Base-by-base conservation (phyloP, 768 basidiomycete species). In the Psilocybe tampanensis region DNA sequence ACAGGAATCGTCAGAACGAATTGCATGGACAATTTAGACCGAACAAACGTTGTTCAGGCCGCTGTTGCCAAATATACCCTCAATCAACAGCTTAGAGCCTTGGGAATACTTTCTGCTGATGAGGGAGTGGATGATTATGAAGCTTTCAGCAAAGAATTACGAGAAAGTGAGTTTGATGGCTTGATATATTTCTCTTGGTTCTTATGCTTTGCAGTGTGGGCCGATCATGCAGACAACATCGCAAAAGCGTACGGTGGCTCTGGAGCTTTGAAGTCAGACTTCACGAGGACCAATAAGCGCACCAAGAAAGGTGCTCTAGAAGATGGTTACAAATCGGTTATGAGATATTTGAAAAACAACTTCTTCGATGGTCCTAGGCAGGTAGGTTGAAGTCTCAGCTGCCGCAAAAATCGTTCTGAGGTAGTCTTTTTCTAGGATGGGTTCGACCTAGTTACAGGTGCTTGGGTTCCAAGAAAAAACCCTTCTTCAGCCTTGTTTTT, bases 1-100 rank as follows among this genome's bases (percentile, higher is more conserved):
- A 77, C 68, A 19, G 95, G 95, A 18, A 80, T 85, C 45, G 85
- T 97, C 42, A 84, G 97, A 44, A 95, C 95, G 8, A 99, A 98
- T 70, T 98, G 97, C 73, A 97, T 97, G 97, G 96, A 98, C 70
- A 90, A 88, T 65, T 77, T 98, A 56, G 97, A 99, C 68, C 85
- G 97, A 48, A 99, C 97, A 44, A 98, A 98, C 70, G 96, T 99
- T 42, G 90, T 94, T 4, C 97, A 99, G 70, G 89, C 92, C 17
- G 84, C 95, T 12, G 72, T 98, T 47, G 97, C 91, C 15, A 94
- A 91, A 70, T 91, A 88, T 84, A 88, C 83, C 1, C 77, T 98
- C 44, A 88, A 86, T 58, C 75, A 79, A 49, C 96, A 98, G 67
- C 79, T 99, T 54, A 82, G 81, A 60, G 78, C 80, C 5, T 70